Conservation (phyloP, 441 rosid species). For the Erysimum cheiri region DNA sequence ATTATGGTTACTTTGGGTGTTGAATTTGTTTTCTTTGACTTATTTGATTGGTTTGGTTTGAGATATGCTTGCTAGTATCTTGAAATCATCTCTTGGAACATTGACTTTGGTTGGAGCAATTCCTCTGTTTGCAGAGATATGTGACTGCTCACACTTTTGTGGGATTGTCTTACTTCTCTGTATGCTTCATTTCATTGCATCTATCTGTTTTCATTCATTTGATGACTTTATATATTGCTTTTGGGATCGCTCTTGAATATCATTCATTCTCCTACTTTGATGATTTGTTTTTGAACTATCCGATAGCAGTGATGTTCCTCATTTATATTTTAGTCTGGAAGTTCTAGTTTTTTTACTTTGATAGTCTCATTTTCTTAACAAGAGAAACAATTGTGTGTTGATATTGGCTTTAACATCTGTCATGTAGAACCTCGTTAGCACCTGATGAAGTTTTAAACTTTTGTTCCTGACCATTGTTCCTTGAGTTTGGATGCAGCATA, state of each 20-base stretch:
- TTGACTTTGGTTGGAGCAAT: background rate
- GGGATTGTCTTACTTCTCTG: no score
- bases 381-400: background rate
- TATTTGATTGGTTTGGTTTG: no score
- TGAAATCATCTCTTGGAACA: background rate
- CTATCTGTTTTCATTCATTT: background rate
- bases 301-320: background rate
- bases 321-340: background rate
- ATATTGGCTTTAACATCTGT: background rate
- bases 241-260: background rate
- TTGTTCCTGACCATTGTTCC: background rate
- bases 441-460: background rate
- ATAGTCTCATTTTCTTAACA: background rate
- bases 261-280: background rate
- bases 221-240: background rate
- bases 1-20: no score
- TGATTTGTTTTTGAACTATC: background rate
- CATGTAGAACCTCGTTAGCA: background rate
- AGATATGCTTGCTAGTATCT: no score
- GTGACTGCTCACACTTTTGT: no score
- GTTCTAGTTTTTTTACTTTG: background rate
- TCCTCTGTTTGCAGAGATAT: background rate
- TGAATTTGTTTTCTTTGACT: no score
- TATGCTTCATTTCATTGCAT: background rate
- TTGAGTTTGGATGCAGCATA: conserved; percentile 6